Evolutionary conservation across 177 flowering plant species (phyloP), one percentile per base, ranked within the genome.

Genomic region (Vitis hybrid): DNA sequence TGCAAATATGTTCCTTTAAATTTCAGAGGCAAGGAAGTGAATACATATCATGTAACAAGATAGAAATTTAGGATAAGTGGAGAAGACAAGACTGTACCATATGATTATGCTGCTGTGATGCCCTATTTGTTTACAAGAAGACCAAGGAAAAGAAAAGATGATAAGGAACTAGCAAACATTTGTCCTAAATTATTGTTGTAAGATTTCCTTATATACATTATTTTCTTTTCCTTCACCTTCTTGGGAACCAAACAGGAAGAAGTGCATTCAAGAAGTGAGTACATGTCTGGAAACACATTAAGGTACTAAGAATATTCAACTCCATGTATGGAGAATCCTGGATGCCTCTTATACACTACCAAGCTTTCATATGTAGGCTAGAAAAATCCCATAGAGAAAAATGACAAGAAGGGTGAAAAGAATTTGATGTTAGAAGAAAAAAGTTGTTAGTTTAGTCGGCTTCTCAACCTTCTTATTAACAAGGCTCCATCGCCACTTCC

Each of bases 401-500:
- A 10, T 19, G 6, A 6, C 20, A 71, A 14, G 58, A 29, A 5
- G 26, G 61, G 29, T 15, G 13, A 14, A 15, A 51, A 15, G 39
- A 72, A 72, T 67, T 13, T 14, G 61, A 72, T 60, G 70, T 72
- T 60, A 69, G 53, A 58, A 6, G 12, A 50, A 68, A 15, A 1
- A 45, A 22, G 58, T 54, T n/a, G 2, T 54, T 8, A 26, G 29
- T 69, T 49, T 5, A 8, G 53, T 49, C 51, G 45, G 55, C 68
- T 67, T 69, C 71, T 22, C 65, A 34, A 22, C 39, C 49, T 67
- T 15, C 48, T 2, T 34, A 39, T 62, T 68, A 66, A 50, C 65
- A 75, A 52, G 77, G 61, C 22, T 69, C 73, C 4, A 52, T 18
- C 65, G 10, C 15, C 26, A 58, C 62, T 59, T 78, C 79, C 59